phyloP scores from a whole-genome alignment of 2,329 filamentous ascomycete genomes.

The Colletotrichum paranaense region DNA sequence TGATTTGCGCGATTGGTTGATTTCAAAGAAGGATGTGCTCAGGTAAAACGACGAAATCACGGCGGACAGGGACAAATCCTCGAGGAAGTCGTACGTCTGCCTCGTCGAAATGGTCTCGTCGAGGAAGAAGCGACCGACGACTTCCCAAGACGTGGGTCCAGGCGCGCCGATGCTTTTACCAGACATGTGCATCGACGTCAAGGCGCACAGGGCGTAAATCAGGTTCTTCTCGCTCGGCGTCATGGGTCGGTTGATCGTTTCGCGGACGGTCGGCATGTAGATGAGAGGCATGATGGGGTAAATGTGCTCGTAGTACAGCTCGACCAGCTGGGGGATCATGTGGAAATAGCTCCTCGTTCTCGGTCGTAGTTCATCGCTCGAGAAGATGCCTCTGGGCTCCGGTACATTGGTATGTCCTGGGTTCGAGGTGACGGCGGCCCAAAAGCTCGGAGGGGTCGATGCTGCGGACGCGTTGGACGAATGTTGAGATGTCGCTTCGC shows the following conservation, averaged over 20 bases:
- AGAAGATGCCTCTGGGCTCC: constrained; percentile 52
- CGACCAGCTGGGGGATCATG: constrained; percentile 65
- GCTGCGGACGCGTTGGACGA: constrained; percentile 38
- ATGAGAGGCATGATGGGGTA: constrained; percentile 74
- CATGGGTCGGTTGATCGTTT: constrained; percentile 57
- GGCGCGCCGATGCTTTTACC: constrained; percentile 53
- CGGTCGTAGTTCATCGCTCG: constrained; percentile 56
- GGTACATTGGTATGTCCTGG: constrained; percentile 40
- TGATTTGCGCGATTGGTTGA: constrained; percentile 70
- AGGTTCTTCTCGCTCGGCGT: constrained; percentile 54
- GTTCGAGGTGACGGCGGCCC: constrained; percentile 44
- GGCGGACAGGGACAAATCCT: constrained; percentile 63
- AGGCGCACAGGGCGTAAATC: constrained; percentile 67
- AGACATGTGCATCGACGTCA: constrained; percentile 63
- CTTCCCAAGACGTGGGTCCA: constrained; percentile 55
- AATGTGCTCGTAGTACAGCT: constrained; percentile 71
- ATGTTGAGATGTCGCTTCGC: constrained; percentile 26
- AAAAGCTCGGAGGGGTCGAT: constrained; percentile 43
- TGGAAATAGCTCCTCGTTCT: constrained; percentile 54
- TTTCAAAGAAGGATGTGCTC: constrained; percentile 69
- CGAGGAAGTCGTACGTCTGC: constrained; percentile 67
- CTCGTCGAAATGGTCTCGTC: constrained; percentile 68
- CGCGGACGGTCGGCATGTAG: constrained; percentile 65
- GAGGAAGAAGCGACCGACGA: constrained; percentile 65
- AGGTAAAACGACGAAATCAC: constrained; percentile 73